These are phyloP conservation scores for Puccinia novopanici DNA, from an alignment of 1,284 basidiomycete species.

Conservation along the genomic window DNA sequence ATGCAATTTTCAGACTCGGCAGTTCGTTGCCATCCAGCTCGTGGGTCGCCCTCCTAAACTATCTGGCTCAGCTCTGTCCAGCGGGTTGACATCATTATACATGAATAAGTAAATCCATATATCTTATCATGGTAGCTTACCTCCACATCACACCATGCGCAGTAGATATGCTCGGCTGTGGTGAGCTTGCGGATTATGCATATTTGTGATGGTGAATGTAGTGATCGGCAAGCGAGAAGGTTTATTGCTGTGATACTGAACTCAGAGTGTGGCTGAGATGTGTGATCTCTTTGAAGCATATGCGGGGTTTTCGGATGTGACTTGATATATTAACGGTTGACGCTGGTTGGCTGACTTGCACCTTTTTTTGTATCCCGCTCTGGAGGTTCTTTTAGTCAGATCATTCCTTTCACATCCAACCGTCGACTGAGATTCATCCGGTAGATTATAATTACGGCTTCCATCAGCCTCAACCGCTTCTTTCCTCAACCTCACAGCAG, in stretches of 20 bases:
- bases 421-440: not conserved
- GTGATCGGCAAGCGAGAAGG: not conserved
- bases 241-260: too few relatives aligned
- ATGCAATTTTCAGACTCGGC: too few relatives aligned
- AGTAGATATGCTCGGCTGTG: not conserved
- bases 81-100: not conserved
- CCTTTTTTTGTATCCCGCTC: not conserved
- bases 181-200: not conserved
- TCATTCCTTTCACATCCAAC: constrained; percentile 1
- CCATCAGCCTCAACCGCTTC: not conserved
- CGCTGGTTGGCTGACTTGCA: too few relatives aligned
- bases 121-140: not conserved
- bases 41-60: too few relatives aligned
- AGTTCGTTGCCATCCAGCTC: too few relatives aligned
- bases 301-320: not conserved
- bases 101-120: too few relatives aligned
- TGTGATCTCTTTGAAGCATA: not conserved
- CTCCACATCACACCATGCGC: not conserved
- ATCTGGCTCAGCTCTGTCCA: not conserved
- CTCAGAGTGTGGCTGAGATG: not conserved
- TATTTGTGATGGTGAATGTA: not conserved
- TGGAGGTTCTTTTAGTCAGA: not conserved
- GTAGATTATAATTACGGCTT: not conserved
- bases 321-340: too few relatives aligned
- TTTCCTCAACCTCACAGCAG: not conserved